phyloP scores from a whole-genome alignment of 768 basidiomycete genomes.

The Trametopsis cervina region DNA sequence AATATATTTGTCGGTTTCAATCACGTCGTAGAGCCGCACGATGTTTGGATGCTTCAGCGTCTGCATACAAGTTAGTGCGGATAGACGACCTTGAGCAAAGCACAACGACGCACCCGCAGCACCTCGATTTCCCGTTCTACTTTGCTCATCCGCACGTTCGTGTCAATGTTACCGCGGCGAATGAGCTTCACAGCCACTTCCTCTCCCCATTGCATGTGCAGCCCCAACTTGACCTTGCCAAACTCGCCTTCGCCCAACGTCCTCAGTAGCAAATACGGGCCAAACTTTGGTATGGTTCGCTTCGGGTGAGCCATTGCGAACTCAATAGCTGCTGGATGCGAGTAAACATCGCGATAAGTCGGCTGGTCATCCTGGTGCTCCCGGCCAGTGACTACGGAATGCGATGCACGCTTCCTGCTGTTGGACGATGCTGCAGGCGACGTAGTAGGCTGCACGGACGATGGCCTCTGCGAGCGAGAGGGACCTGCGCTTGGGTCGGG shows the following conservation, averaged over 20 bases:
- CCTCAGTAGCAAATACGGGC: conserved; percentile 91
- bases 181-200: conserved; percentile 99
- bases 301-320: conserved; percentile 78
- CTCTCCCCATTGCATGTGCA: conserved; percentile 90
- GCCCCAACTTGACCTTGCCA: conserved; percentile 96
- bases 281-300: conserved; percentile 88
- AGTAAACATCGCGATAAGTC: conserved; percentile 66
- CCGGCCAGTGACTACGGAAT: conserved; percentile 53
- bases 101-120: conserved; percentile 59
- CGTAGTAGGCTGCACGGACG: conserved; percentile 50
- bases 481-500: conserved; percentile 35
- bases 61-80: conserved; percentile 35
- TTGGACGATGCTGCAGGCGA: conserved; percentile 26
- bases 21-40: conserved; percentile 95
- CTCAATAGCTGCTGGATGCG: conserved; percentile 80
- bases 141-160: conserved; percentile 80
- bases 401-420: conserved; percentile 61
- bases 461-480: conserved; percentile 44
- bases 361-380: conserved; percentile 40
- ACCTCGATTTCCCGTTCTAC: conserved; percentile 98
- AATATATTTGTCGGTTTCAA: conserved; percentile 99
- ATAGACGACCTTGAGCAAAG: conserved; percentile 1
- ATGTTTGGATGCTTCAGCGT: conserved; percentile 96
- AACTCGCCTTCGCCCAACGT: conserved; percentile 98
- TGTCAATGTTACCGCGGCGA: conserved; percentile 86